A percentile compares a stretch with the other conserved stretches of the same genome.
phyloP scores from a whole-genome alignment of 352 stramenopile species.

The Peronosclerospora sorghi region DNA sequence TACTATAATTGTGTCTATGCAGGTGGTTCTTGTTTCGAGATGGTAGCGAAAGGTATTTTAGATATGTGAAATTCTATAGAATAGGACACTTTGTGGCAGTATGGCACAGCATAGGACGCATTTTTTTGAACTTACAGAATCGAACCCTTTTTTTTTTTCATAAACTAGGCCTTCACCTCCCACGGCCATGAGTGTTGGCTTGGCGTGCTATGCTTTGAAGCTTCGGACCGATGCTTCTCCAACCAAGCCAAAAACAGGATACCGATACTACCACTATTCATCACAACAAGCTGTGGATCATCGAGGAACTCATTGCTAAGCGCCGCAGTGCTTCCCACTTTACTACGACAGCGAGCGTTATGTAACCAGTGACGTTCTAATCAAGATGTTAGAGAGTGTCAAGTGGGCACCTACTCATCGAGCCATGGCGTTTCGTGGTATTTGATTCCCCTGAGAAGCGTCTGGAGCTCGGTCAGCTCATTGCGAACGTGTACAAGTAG shows the following conservation, averaged over 20 bases:
- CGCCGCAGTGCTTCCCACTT: constrained; percentile 61
- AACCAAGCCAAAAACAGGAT: too few species aligned
- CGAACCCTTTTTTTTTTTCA: too few species aligned
- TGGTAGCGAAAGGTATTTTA: too few species aligned
- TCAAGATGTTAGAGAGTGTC: constrained; percentile 66
- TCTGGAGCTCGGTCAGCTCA: constrained; percentile 45
- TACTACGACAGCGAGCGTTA: constrained; percentile 47
- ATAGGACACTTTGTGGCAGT: too few species aligned
- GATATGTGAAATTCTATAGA: too few species aligned
- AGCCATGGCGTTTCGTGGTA: constrained; percentile 79
- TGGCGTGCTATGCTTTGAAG: constrained; percentile 29
- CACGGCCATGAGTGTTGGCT: constrained; percentile 19
- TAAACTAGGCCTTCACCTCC: constrained; percentile 16
- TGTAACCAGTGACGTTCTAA: constrained; percentile 44
- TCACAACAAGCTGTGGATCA: constrained; percentile 38
- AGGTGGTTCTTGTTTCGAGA: too few species aligned
- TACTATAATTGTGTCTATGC: too few species aligned
- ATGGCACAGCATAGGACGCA: too few species aligned
- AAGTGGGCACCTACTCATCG: constrained; percentile 80
- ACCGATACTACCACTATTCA: too few species aligned
- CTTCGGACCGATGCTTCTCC: constrained; percentile 14
- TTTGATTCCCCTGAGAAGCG: constrained; percentile 46
- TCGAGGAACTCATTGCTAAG: constrained; percentile 66
- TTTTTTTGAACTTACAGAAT: too few species aligned
- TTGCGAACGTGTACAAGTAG: constrained; percentile 62